Evolutionary conservation across 257 asterid genomes (phyloP).

Genomic region (Fraxinus pennsylvanica): DNA sequence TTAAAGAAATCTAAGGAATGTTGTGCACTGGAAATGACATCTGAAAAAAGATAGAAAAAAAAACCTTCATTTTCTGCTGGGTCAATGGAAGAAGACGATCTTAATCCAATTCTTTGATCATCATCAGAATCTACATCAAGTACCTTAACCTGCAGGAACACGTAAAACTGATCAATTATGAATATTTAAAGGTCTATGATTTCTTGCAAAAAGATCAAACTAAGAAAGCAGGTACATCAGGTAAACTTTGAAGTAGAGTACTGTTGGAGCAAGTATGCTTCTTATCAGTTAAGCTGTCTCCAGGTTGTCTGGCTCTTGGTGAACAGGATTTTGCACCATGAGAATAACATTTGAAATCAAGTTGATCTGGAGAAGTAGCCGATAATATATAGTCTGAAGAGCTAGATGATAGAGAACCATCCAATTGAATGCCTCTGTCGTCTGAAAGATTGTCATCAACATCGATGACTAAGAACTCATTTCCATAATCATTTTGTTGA

Average conservation of each 20-base stretch:
- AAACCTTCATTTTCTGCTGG: slow-evolving; percentile 46
- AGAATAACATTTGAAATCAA: slow-evolving; percentile 25
- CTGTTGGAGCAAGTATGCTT: slow-evolving; percentile 24
- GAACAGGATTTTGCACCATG: slow-evolving; percentile 33
- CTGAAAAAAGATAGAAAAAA: slow-evolving; percentile 10
- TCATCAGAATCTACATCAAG: slow-evolving; percentile 56
- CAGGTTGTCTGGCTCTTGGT: slow-evolving; percentile 31
- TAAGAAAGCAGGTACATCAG: slow-evolving; percentile 27
- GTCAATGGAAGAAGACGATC: slow-evolving; percentile 29
- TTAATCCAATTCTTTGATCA: slow-evolving; percentile 35
- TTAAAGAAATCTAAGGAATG: slow-evolving; percentile 18
- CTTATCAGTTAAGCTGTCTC: slow-evolving; percentile 32
- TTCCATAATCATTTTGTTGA: slow-evolving; percentile 26
- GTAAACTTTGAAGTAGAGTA: slow-evolving; percentile 19
- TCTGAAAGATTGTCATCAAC: slow-evolving; percentile 33
- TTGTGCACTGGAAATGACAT: slow-evolving; percentile 13
- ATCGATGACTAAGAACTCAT: slow-evolving; percentile 35
- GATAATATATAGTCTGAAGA: slow-evolving; percentile 28
- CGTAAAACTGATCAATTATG: slow-evolving; percentile 22
- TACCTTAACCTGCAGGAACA: slow-evolving; percentile 46
- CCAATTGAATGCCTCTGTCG: slow-evolving; percentile 22
- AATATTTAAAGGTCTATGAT: slow-evolving; percentile 18
- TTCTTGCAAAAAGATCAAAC: slow-evolving; percentile 7
- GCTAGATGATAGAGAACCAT: slow-evolving; percentile 28
- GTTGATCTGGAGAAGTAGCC: slow-evolving; percentile 22